Conservation (phyloP, 768 basidiomycete genomes). For the Panaeolus cyanescens region DNA sequence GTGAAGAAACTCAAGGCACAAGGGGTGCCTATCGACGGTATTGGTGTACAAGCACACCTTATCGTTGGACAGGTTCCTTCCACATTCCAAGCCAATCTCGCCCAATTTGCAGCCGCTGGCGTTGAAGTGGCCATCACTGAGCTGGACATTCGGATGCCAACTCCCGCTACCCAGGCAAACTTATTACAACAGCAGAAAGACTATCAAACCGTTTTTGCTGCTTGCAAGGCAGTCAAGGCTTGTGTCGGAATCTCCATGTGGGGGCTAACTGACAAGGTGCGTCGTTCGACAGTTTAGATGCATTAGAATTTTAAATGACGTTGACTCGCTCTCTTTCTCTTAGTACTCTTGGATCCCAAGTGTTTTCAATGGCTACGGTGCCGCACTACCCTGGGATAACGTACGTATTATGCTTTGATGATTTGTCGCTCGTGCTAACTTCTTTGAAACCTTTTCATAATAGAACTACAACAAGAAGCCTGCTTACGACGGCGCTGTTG, state of each 20-base stretch:
- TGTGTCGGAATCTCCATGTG: constrained; percentile 50
- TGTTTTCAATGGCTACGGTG: constrained; percentile 39
- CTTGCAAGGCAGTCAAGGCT: constrained; percentile 46
- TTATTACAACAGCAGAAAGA: constrained; percentile 58
- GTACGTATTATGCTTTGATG: constrained; percentile 18
- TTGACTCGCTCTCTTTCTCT: neutral
- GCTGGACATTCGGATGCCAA: constrained; percentile 63
- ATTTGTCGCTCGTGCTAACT: neutral
- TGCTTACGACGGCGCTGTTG: constrained; percentile 39
- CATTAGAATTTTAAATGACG: neutral
- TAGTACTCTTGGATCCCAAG: constrained; percentile 44
- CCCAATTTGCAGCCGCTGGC: constrained; percentile 58
- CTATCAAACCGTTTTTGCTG: constrained; percentile 53
- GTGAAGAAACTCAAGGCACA: constrained; percentile 46
- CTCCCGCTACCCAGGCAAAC: constrained; percentile 50
- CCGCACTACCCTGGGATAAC: constrained; percentile 39
- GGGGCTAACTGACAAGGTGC: constrained; percentile 45
- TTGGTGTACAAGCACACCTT: constrained; percentile 64
- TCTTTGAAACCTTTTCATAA: too few relatives aligned
- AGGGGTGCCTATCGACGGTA: constrained; percentile 58
- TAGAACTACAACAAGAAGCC: constrained; percentile 29
- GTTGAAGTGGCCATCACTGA: constrained; percentile 72
- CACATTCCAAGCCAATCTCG: constrained; percentile 46
- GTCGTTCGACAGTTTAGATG: neutral
- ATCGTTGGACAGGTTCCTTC: constrained; percentile 58